phyloP scores from a whole-genome alignment of 139 green algal genomes.

The Closterium sp. region DNA sequence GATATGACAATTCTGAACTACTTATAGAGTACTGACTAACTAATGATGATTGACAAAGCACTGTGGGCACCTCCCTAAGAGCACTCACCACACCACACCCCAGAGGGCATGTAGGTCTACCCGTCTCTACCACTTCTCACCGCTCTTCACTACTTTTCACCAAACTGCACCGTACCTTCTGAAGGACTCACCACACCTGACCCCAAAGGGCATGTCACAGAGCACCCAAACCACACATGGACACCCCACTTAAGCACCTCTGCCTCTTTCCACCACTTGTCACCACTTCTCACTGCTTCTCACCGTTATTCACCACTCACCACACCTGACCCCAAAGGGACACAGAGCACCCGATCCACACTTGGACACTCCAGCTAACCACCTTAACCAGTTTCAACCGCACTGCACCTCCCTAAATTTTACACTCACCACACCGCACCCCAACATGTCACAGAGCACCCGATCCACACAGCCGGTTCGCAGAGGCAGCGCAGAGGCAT shows the following conservation, averaged over 20 bases:
- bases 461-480: conserved; percentile 30
- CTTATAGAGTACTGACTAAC: too few species aligned
- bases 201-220: not conserved
- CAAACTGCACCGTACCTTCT: not conserved
- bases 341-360: not conserved
- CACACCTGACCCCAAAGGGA: not conserved
- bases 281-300: not conserved
- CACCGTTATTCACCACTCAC: not conserved
- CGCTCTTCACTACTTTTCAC: not conserved
- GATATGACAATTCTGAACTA: too few species aligned
- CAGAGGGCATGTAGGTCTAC: too few species aligned
- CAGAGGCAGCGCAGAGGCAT: conserved; percentile 30
- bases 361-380: too few species aligned
- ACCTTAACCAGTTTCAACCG: too few species aligned
- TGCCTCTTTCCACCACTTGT: not conserved
- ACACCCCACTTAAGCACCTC: not conserved
- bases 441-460: conserved; percentile 50
- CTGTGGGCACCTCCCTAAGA: too few species aligned
- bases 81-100: too few species aligned
- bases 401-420: too few species aligned
- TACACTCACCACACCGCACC: conserved; percentile 30
- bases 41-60: too few species aligned
- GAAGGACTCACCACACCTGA: not conserved
- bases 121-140: too few species aligned
- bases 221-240: not conserved